Percentiles rank a stretch among this genome's conserved stretches.
Evolutionary conservation across 1,139 yeast genomes (phyloP).

Genomic region (Kluyveromyces sp.): DNA sequence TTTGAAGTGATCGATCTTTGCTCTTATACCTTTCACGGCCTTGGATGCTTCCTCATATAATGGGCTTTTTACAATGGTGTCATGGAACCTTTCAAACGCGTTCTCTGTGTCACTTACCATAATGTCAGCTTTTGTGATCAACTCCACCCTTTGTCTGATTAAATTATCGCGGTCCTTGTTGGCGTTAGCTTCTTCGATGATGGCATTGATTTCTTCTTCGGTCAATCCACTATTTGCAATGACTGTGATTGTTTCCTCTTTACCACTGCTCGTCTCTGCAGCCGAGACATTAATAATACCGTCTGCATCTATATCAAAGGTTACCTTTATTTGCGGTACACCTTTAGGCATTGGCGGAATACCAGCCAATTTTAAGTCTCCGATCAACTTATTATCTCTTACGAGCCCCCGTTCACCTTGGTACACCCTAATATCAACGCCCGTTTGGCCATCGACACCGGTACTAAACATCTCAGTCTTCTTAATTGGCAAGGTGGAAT

Average conservation of each 20-base stretch:
- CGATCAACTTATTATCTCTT: conserved; percentile 63
- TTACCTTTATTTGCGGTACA: conserved; percentile 64
- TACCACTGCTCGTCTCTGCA: conserved; percentile 52
- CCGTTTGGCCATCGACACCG: conserved; percentile 80
- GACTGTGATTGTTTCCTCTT: conserved; percentile 55
- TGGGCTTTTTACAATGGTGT: conserved; percentile 32
- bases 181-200: conserved; percentile 43
- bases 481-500: conserved; percentile 68
- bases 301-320: conserved; percentile 74
- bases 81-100: conserved; percentile 40
- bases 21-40: conserved; percentile 15
- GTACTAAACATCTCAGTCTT: conserved; percentile 69
- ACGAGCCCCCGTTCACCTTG: conserved; percentile 77
- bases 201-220: conserved; percentile 50
- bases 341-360: conserved; percentile 74
- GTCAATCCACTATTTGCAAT: conserved; percentile 63
- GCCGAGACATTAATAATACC: conserved; percentile 76
- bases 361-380: conserved; percentile 58
- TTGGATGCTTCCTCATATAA: conserved; percentile 32
- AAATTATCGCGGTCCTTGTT: conserved; percentile 24
- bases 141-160: conserved; percentile 31
- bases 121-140: conserved; percentile 43
- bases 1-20: conserved; percentile 35
- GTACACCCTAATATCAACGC: conserved; percentile 67
- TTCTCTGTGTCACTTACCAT: conserved; percentile 50